These are phyloP conservation scores for Beta lomatogona DNA, from an alignment of 179 eudicot genomes.

Conservation along the genomic window DNA sequence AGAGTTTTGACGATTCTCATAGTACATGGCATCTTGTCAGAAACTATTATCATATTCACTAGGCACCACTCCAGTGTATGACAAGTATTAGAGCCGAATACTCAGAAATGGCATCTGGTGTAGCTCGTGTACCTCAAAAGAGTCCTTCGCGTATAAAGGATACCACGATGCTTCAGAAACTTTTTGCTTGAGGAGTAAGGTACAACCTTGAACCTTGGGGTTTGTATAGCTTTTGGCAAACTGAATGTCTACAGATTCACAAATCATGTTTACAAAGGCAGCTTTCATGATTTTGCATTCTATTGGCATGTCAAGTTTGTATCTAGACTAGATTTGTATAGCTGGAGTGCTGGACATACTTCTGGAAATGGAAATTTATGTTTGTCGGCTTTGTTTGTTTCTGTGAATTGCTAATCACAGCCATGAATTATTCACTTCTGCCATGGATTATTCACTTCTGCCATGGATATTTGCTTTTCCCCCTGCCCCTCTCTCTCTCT, in stretches of 20 bases:
- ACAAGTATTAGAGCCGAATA: neutral
- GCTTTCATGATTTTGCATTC: neutral
- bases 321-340: neutral
- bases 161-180: neutral
- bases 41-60: neutral
- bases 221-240: neutral
- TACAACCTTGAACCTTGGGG: neutral
- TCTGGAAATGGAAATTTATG: too few relatives aligned
- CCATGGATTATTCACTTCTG: too few relatives aligned
- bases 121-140: neutral
- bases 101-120: neutral
- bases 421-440: too few relatives aligned
- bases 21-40: neutral
- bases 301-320: neutral
- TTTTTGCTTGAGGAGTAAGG: neutral
- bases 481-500: too few relatives aligned
- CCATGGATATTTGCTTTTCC: too few relatives aligned
- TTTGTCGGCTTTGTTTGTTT: too few relatives aligned
- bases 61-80: neutral
- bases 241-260: neutral
- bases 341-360: neutral
- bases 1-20: neutral
- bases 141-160: neutral
- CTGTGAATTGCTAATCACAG: too few relatives aligned
- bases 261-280: neutral